Percentiles rank a stretch among this genome's conserved stretches.
These are phyloP conservation scores for Fomitopsis betulina DNA, from an alignment of 1,284 basidiomycete genomes.

Conservation along the genomic window DNA sequence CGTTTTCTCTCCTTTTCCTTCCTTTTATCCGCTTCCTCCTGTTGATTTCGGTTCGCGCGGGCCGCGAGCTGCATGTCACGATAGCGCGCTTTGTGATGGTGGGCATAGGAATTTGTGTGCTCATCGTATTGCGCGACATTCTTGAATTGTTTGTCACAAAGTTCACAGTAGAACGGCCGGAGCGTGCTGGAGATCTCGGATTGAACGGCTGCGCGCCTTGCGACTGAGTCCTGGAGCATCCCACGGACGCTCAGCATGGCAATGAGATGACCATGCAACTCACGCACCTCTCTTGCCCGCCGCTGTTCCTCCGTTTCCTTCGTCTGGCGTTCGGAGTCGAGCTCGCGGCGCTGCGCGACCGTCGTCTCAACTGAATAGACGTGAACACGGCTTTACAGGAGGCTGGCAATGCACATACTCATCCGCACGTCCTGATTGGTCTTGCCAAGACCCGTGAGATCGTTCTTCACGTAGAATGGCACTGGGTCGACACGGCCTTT, in stretches of 20 bases:
- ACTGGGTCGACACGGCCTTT: constrained; percentile 76
- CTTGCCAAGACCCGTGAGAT: constrained; percentile 75
- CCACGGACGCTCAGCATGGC: neutral
- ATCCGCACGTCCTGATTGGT: constrained; percentile 69
- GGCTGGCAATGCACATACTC: constrained; percentile 28
- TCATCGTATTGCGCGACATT: constrained; percentile 81
- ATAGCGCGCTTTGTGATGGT: constrained; percentile 75
- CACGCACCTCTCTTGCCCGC: constrained; percentile 57
- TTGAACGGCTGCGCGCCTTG: constrained; percentile 60
- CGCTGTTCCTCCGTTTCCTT: constrained; percentile 77
- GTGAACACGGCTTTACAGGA: neutral
- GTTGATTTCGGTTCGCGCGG: constrained; percentile 44
- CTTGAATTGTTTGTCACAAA: constrained; percentile 82
- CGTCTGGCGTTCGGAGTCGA: constrained; percentile 74
- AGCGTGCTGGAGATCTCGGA: constrained; percentile 63
- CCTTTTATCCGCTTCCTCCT: constrained; percentile 63
- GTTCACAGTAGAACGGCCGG: constrained; percentile 69
- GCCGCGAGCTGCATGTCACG: constrained; percentile 68
- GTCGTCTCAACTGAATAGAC: constrained; percentile 54
- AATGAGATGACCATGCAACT: neutral
- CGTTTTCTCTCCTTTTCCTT: constrained; percentile 80
- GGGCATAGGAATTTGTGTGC: constrained; percentile 80
- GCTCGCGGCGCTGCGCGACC: constrained; percentile 69
- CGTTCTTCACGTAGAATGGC: constrained; percentile 73
- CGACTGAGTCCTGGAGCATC: constrained; percentile 52